phyloP scores from a whole-genome alignment of 257 asterid species.

The Gentiana dahurica region DNA sequence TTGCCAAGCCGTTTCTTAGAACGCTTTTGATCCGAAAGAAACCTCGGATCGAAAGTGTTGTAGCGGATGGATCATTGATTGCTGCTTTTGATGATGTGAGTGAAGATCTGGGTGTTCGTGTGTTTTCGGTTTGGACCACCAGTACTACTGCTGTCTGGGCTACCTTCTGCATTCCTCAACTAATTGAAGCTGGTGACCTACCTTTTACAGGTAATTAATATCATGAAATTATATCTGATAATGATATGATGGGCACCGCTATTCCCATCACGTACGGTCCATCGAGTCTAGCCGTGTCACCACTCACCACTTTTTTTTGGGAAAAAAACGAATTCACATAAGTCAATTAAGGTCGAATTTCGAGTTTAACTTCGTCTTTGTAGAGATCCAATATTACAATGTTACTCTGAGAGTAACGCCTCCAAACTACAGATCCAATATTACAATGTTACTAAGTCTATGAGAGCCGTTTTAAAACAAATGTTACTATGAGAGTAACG shows the following conservation, averaged over 20 bases:
- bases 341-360: no score
- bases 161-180: slow-evolving; percentile 15
- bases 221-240: no score
- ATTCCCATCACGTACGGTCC: background rate
- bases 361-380: no score
- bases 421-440: no score
- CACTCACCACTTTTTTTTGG: background rate
- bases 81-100: slow-evolving; percentile 8
- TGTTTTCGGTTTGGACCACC: slow-evolving; percentile 14
- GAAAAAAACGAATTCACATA: no score
- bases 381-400: no score
- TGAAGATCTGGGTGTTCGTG: slow-evolving; percentile 9
- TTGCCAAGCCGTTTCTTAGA: background rate
- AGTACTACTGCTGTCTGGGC: slow-evolving; percentile 22
- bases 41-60: slow-evolving; percentile 5
- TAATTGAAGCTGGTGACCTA: slow-evolving; percentile 21
- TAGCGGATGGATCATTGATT: slow-evolving; percentile 13
- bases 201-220: slow-evolving; percentile 17
- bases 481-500: no score
- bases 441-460: no score
- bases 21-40: background rate
- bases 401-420: no score
- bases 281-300: background rate
- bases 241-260: no score
- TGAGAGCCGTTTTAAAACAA: no score